Conservation (phyloP, 2,329 filamentous ascomycete species). For the Venturia carpophila region DNA sequence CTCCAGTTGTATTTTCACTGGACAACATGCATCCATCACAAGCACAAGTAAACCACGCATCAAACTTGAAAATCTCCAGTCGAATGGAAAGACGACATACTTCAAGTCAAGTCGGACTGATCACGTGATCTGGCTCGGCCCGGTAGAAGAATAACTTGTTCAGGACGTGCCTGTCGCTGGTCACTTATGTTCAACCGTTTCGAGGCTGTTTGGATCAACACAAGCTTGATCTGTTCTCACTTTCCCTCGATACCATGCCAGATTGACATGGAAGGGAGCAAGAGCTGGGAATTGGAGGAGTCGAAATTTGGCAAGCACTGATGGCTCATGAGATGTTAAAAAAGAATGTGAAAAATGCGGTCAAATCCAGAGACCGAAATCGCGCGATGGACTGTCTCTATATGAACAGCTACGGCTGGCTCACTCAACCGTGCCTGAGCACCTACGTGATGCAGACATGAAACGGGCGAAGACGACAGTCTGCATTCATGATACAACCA, state of each 20-base stretch:
- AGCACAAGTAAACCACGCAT: not conserved
- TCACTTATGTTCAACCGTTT: too few relatives aligned
- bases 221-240: not conserved
- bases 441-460: slow-evolving; percentile 1
- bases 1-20: too few relatives aligned
- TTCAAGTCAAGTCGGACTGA: too few relatives aligned
- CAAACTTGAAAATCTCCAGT: not conserved
- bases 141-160: too few relatives aligned
- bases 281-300: not conserved
- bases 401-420: not conserved
- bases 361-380: not conserved
- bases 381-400: not conserved
- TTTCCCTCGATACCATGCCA: not conserved
- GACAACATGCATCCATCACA: not conserved
- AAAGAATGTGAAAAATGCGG: not conserved
- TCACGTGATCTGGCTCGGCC: not conserved
- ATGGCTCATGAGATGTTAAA: not conserved
- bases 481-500: slow-evolving; percentile 6
- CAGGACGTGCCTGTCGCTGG: too few relatives aligned
- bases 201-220: too few relatives aligned
- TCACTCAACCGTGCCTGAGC: not conserved
- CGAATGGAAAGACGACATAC: not conserved
- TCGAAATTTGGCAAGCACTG: not conserved
- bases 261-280: not conserved
- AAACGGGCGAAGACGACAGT: not conserved